Evolutionary conservation across 179 eudicot species (phyloP), one percentile per base, ranked within the genome.

Genomic region (Beta lomatogona): DNA sequence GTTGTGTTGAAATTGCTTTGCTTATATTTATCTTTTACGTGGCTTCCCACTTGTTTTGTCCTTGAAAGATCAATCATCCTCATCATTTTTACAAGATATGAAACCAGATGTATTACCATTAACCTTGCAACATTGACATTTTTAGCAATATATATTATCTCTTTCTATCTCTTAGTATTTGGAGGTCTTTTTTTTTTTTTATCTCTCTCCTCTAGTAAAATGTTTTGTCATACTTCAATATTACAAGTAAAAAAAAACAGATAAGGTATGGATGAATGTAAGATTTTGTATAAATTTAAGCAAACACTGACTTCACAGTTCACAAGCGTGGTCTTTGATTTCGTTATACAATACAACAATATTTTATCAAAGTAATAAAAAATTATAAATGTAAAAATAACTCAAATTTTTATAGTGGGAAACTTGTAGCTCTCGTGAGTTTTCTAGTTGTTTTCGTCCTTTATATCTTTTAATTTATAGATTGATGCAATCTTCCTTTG

Each of bases 391-490:
- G 14, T 36, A 60, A 6, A 60, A 6, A 8, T 60, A 16, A 52
- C 18, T 60, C n/a, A 10, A 19, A 19, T 63, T 36, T 10, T 16
- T 22, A 46, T n/a, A 58, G 45, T 55, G 76, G 36, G 31, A 80
- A 72, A 8, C 16, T 14, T 60, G 77, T 73, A 73, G 78, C 73
- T 73, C 31, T 6, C 16, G 13, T 63, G 65, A 41, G 45, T 64
- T 73, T 36, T 64, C 59, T 58, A 19, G 83, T 73, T 50, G 83
- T 64, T 80, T 63, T 80, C 78, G 74, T 10, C 53, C 9, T 25
- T 80, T 64, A 61, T 14, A 25, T 73, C n/a, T 13, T 63, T 73
- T 71, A 5, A 18, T 11, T 54, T 46, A 41, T 15, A 22, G 41
- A 72, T 50, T 21, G 41, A 72, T 72, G 61, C 76, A 73, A 53